phyloP scores from a whole-genome alignment of 2,329 filamentous ascomycete species.

The Aspergillus carbonarius region DNA sequence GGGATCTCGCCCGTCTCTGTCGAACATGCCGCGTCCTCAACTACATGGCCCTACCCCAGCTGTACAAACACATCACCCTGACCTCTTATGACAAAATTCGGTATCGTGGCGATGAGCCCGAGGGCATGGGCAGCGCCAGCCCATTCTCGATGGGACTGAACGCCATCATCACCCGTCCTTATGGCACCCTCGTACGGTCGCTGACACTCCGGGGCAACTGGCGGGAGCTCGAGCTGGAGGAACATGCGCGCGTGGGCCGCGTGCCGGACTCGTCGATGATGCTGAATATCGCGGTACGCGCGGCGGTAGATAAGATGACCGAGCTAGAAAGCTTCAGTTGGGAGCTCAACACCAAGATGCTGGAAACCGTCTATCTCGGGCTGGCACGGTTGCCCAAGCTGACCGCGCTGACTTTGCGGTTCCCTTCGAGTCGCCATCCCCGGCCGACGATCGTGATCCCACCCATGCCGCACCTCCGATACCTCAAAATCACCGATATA shows the following conservation, averaged over 20 bases:
- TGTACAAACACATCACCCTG: slow-evolving; percentile 58
- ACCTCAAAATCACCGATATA: slow-evolving; percentile 58
- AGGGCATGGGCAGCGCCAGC: slow-evolving; percentile 62
- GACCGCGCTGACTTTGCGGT: slow-evolving; percentile 55
- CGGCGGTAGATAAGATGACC: slow-evolving; percentile 59
- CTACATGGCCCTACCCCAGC: slow-evolving; percentile 63
- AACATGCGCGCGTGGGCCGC: slow-evolving; percentile 57
- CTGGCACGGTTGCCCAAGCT: slow-evolving; percentile 52
- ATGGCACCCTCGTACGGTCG: slow-evolving; percentile 53
- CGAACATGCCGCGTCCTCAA: slow-evolving; percentile 62
- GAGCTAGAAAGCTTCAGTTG: slow-evolving; percentile 58
- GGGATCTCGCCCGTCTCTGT: slow-evolving; percentile 59
- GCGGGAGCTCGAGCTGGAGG: slow-evolving; percentile 57
- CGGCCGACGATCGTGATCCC: slow-evolving; percentile 58
- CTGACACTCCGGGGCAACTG: slow-evolving; percentile 57
- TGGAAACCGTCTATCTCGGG: slow-evolving; percentile 59
- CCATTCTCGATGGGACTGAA: slow-evolving; percentile 65
- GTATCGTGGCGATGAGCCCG: slow-evolving; percentile 57
- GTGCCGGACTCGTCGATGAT: slow-evolving; percentile 66
- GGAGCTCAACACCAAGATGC: slow-evolving; percentile 61
- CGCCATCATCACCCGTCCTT: slow-evolving; percentile 58
- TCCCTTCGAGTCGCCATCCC: slow-evolving; percentile 56
- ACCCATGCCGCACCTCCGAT: slow-evolving; percentile 55
- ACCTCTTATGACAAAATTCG: slow-evolving; percentile 60
- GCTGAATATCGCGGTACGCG: slow-evolving; percentile 60